Conservation (phyloP, 306 rosid genomes). For the Psophocarpus tetragonolobus region DNA sequence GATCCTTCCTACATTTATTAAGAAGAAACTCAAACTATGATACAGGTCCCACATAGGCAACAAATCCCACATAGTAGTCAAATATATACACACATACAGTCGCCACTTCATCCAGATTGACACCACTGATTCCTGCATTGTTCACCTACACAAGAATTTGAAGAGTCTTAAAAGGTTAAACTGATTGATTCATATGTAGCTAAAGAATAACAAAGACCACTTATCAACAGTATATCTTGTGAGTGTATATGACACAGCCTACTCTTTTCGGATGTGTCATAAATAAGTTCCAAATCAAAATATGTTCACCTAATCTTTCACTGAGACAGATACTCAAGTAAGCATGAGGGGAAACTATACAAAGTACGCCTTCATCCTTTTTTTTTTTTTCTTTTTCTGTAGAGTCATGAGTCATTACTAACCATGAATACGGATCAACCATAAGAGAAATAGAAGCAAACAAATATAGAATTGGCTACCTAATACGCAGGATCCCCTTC, state of each 20-base stretch:
- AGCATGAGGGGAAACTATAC: no score
- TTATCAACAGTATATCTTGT: not conserved
- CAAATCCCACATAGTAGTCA: not conserved
- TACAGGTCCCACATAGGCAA: not conserved
- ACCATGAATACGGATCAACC: not conserved
- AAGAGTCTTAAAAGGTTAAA: not conserved
- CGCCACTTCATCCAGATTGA: conserved; percentile 16
- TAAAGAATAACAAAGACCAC: not conserved
- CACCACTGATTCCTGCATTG: conserved; percentile 38
- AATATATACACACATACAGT: not conserved
- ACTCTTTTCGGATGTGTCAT: not conserved
- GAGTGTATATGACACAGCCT: not conserved
- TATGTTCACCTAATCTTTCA: not conserved
- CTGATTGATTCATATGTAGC: not conserved
- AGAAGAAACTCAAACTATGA: not conserved
- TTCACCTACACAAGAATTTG: conserved; percentile 36
- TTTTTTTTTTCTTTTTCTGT: not conserved
- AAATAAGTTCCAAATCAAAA: not conserved
- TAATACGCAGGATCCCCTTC: not conserved
- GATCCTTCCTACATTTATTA: conserved; percentile 3
- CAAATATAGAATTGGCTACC: not conserved
- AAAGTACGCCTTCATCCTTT: no score
- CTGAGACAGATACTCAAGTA: no score
- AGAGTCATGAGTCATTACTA: not conserved
- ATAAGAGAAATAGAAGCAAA: not conserved